A percentile compares a stretch with the other conserved stretches of the same genome.
These are phyloP conservation scores for Aurantiochytrium sp. DNA, from an alignment of 108 stramenopile species.

Conservation along the genomic window DNA sequence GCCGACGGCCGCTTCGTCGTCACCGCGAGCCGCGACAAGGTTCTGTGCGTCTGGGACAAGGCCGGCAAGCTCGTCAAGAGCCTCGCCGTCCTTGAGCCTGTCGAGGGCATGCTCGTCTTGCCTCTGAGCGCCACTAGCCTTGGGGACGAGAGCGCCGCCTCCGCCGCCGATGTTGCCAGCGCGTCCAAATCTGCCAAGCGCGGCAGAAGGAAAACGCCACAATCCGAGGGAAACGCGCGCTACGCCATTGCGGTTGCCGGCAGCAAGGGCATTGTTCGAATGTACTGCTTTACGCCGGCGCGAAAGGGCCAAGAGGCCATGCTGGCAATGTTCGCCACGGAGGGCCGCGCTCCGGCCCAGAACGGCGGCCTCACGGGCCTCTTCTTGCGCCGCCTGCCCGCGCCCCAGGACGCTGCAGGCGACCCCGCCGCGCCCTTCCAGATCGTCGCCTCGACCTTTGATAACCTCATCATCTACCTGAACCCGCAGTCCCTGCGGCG, in stretches of 20 bases:
- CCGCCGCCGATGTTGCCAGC: no score
- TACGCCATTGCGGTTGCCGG: constrained; percentile 2
- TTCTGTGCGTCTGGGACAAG: background rate
- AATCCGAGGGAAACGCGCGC: background rate
- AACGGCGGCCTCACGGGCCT: background rate
- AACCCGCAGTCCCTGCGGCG: background rate
- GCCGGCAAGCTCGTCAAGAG: background rate
- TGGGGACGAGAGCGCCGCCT: no score
- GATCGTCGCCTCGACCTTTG: background rate
- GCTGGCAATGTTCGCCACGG: background rate
- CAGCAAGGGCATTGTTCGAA: background rate
- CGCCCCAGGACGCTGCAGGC: no score
- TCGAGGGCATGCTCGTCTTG: background rate
- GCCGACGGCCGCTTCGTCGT: background rate
- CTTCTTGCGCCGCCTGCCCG: background rate
- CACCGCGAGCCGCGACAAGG: constrained; percentile 6
- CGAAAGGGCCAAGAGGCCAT: background rate
- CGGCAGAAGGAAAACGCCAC: no score
- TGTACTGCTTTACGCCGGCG: background rate
- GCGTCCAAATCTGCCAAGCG: no score
- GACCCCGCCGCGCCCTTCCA: background rate
- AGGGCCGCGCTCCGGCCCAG: background rate
- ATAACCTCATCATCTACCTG: background rate
- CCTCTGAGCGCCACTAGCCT: background rate
- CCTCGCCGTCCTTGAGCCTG: background rate